phyloP scores from a whole-genome alignment of 129 eudicot species.

The Pulicaria dysenterica region DNA sequence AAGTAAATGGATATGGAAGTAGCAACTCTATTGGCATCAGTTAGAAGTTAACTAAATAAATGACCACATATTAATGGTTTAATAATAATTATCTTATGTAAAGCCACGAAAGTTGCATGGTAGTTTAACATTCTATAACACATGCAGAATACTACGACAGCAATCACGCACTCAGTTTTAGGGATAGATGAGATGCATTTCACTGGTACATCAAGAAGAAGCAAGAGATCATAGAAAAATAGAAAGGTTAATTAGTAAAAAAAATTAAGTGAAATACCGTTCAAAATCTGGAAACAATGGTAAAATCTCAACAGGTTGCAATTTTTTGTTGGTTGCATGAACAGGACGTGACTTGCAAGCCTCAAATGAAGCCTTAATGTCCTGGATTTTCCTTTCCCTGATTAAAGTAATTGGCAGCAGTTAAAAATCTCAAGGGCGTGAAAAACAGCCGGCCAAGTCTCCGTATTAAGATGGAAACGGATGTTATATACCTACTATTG shows the following conservation, averaged over 20 bases:
- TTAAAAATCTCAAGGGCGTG: slow-evolving; percentile 7
- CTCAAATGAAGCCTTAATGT: slow-evolving; percentile 83
- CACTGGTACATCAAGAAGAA: background rate
- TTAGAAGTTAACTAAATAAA: background rate
- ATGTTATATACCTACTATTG: slow-evolving; percentile 56
- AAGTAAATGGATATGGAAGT: too few relatives aligned
- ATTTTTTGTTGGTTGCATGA: slow-evolving; percentile 70
- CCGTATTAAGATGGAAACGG: slow-evolving; percentile 2
- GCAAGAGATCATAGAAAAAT: too few relatives aligned
- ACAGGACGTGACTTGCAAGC: slow-evolving; percentile 83
- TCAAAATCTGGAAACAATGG: slow-evolving; percentile 90
- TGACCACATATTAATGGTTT: background rate
- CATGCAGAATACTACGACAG: too few relatives aligned
- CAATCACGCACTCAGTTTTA: too few relatives aligned
- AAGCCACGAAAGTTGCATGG: background rate
- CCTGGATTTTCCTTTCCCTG: slow-evolving; percentile 85
- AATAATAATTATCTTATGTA: background rate
- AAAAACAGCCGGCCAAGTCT: background rate
- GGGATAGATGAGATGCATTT: background rate
- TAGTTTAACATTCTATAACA: too few relatives aligned
- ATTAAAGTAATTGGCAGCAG: background rate
- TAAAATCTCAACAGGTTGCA: slow-evolving; percentile 72
- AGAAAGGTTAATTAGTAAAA: background rate
- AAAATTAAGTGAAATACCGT: slow-evolving; percentile 47
- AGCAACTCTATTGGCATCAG: background rate